Evolutionary conservation across 352 stramenopile species (phyloP).

Genomic region (Globisporangium perplexum): DNA sequence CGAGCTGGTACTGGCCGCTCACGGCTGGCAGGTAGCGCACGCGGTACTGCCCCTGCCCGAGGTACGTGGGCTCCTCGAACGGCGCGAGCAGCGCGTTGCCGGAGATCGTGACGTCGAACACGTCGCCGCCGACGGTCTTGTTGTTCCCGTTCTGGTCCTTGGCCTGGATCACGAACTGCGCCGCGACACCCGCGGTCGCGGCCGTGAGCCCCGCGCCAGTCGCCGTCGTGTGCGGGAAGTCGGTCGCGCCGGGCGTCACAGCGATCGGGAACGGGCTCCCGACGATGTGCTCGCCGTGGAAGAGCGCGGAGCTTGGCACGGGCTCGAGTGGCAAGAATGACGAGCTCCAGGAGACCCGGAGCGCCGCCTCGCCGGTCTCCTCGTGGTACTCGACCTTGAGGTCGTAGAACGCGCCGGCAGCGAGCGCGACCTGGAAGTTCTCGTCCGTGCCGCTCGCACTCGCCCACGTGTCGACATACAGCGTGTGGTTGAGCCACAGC

Average conservation of each 20-base stretch:
- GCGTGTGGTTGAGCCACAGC: slow-evolving; percentile 90
- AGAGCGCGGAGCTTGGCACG: slow-evolving; percentile 81
- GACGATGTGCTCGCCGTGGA: slow-evolving; percentile 88
- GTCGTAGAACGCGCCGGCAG: slow-evolving; percentile 85
- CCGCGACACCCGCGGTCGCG: slow-evolving; percentile 79
- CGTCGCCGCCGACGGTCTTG: slow-evolving; percentile 75
- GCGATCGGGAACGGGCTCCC: slow-evolving; percentile 89
- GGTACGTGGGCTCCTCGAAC: slow-evolving; percentile 76
- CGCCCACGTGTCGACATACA: slow-evolving; percentile 92
- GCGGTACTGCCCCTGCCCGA: slow-evolving; percentile 88
- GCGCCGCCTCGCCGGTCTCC: slow-evolving; percentile 82
- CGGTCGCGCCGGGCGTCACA: slow-evolving; percentile 89
- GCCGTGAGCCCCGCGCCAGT: slow-evolving; percentile 68
- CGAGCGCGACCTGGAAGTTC: slow-evolving; percentile 71
- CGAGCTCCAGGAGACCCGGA: slow-evolving; percentile 92
- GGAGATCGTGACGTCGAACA: slow-evolving; percentile 63
- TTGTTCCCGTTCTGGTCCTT: slow-evolving; percentile 92
- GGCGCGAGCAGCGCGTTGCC: slow-evolving; percentile 44
- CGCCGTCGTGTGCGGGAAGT: slow-evolving; percentile 94
- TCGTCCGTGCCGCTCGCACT: slow-evolving; percentile 31
- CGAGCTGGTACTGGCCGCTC: slow-evolving; percentile 87
- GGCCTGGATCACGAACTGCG: slow-evolving; percentile 92
- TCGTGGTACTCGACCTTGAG: slow-evolving; percentile 95
- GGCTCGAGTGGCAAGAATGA: slow-evolving; percentile 81
- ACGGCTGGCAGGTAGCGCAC: slow-evolving; percentile 85